Conservation (phyloP, 2,329 filamentous ascomycete genomes). For the Madurella fahalii region DNA sequence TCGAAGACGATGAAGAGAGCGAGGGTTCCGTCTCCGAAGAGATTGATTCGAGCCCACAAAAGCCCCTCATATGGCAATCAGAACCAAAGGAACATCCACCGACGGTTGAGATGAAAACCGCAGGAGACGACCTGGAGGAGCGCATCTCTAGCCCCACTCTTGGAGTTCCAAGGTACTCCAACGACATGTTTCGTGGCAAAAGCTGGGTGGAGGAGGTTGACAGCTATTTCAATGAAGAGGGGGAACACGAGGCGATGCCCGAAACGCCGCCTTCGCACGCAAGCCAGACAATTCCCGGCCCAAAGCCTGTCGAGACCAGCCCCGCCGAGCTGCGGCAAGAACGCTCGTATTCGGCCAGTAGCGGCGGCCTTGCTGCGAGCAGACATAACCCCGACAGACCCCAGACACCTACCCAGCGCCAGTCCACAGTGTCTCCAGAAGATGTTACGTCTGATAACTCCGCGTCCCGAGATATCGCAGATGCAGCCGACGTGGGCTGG, state of each 20-base stretch:
- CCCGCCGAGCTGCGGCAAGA: slow-evolving; percentile 19
- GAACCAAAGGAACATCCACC: neutral
- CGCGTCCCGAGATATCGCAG: slow-evolving; percentile 31
- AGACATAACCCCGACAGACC: slow-evolving; percentile 26
- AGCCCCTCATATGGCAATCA: neutral
- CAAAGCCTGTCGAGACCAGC: slow-evolving; percentile 16
- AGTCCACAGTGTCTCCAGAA: neutral
- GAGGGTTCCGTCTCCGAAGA: neutral
- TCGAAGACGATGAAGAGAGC: slow-evolving; percentile 26
- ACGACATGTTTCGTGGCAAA: neutral
- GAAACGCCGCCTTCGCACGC: slow-evolving; percentile 5
- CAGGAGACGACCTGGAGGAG: neutral
- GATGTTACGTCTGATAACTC: slow-evolving; percentile 22
- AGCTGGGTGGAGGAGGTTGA: slow-evolving; percentile 7
- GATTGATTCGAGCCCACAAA: neutral
- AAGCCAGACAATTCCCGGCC: slow-evolving; percentile 8
- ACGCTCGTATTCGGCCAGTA: slow-evolving; percentile 7
- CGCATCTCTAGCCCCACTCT: neutral
- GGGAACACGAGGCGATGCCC: neutral
- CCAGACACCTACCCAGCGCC: slow-evolving; percentile 16
- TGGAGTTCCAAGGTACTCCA: neutral
- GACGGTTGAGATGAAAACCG: neutral
- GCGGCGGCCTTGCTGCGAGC: slow-evolving; percentile 29
- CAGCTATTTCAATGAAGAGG: slow-evolving; percentile 6
- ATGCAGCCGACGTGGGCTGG: slow-evolving; percentile 29